Evolutionary conservation across 108 stramenopile species (phyloP).

Genomic region (Skeletonema grethae): DNA sequence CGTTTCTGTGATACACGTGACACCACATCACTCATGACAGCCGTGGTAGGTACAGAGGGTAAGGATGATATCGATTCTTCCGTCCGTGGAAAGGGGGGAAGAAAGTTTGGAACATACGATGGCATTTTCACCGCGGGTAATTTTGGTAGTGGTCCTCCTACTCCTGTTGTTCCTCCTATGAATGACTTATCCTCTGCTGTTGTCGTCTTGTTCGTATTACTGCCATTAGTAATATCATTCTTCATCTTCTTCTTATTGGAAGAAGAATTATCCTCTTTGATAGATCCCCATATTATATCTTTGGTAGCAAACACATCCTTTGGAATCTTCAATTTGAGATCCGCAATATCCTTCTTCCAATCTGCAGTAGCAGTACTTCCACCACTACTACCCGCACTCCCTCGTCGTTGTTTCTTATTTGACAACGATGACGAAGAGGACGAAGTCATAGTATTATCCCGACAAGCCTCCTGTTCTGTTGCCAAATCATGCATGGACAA

Average conservation of each 20-base stretch:
- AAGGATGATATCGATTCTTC: slow-evolving; percentile 12
- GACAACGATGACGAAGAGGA: not conserved
- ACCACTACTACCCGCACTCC: slow-evolving; percentile 1
- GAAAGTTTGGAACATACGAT: slow-evolving; percentile 51
- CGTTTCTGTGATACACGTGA: slow-evolving; percentile 22
- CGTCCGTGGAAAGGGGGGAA: slow-evolving; percentile 45
- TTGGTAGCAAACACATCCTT: slow-evolving; percentile 49
- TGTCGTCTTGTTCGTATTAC: slow-evolving; percentile 1
- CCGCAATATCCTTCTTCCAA: slow-evolving; percentile 5
- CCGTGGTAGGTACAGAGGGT: slow-evolving; percentile 16
- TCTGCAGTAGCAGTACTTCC: slow-evolving; percentile 10
- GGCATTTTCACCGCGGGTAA: slow-evolving; percentile 16
- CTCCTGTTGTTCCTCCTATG: not conserved
- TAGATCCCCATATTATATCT: slow-evolving; percentile 36
- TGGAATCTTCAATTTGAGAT: slow-evolving; percentile 24
- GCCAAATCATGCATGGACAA: slow-evolving; percentile 53
- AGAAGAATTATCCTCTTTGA: slow-evolving; percentile 9
- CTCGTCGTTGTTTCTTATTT: slow-evolving; percentile 12
- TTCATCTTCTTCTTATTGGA: not conserved
- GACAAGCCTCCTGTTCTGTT: slow-evolving; percentile 46
- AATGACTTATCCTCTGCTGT: slow-evolving; percentile 2
- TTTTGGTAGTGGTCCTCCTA: slow-evolving; percentile 11
- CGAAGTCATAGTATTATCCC: slow-evolving; percentile 5
- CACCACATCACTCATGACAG: slow-evolving; percentile 31
- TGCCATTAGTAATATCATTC: slow-evolving; percentile 9